Conservation (phyloP, 768 basidiomycete genomes). For the Suillus plorans region DNA sequence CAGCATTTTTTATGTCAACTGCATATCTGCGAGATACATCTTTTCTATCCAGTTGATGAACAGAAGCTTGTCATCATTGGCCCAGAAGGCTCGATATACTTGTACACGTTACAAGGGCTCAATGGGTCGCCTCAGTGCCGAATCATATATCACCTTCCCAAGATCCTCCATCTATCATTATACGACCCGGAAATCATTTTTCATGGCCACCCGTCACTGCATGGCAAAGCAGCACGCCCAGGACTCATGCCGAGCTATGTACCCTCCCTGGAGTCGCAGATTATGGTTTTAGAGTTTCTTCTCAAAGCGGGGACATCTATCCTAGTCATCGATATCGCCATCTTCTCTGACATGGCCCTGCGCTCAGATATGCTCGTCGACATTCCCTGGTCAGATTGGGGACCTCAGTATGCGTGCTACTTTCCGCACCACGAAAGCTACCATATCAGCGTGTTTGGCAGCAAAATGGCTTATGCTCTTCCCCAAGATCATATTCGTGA, state of each 20-base stretch:
- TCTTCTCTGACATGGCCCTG: not conserved
- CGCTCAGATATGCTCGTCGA: not conserved
- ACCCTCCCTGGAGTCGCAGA: not conserved
- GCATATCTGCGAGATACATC: too few relatives aligned
- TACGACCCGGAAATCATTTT: not conserved
- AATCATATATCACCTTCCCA: too few relatives aligned
- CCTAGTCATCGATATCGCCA: not conserved
- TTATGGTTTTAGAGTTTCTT: too few relatives aligned
- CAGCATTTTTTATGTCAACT: too few relatives aligned
- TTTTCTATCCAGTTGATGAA: not conserved
- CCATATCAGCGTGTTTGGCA: not conserved
- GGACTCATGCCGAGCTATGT: not conserved
- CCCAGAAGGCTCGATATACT: too few relatives aligned
- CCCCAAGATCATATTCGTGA: not conserved
- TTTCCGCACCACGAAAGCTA: not conserved
- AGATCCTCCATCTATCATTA: too few relatives aligned
- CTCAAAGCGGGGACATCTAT: not conserved
- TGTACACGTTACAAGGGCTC: too few relatives aligned
- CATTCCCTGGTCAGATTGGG: not conserved
- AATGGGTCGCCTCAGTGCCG: too few relatives aligned
- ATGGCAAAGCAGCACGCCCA: not conserved
- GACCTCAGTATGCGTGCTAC: not conserved
- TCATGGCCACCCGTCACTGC: not conserved
- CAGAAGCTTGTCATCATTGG: too few relatives aligned
- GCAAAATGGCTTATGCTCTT: not conserved